These are phyloP conservation scores for Lepidium didymum DNA, from an alignment of 345 rosid species.

Conservation along the genomic window DNA sequence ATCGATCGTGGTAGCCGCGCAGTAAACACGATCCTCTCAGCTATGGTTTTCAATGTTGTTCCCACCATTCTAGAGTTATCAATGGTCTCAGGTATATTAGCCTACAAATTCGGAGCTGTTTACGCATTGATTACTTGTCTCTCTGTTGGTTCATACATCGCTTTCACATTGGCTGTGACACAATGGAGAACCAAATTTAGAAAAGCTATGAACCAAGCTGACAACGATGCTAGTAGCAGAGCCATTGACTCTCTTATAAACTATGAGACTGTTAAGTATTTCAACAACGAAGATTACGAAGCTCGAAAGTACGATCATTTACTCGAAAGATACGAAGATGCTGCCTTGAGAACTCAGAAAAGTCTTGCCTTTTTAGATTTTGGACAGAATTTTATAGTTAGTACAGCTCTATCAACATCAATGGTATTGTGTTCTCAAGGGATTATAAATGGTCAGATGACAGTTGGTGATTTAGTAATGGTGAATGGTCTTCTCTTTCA, in stretches of 20 bases:
- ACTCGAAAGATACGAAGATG: constrained; percentile 70
- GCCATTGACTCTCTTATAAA: constrained; percentile 86
- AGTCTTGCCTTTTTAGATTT: constrained; percentile 88
- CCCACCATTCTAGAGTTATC: constrained; percentile 89
- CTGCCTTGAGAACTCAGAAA: constrained; percentile 68
- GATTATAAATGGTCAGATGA: constrained; percentile 76
- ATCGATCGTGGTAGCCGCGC: constrained; percentile 98
- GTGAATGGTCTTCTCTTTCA: constrained; percentile 98
- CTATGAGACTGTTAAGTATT: constrained; percentile 95
- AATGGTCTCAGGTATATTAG: constrained; percentile 85
- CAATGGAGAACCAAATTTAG: constrained; percentile 90
- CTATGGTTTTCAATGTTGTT: constrained; percentile 88
- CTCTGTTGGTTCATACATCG: constrained; percentile 70
- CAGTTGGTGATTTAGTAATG: constrained; percentile 97
- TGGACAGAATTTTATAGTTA: constrained; percentile 84
- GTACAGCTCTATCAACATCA: constrained; percentile 72
- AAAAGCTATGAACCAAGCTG: constrained; percentile 87
- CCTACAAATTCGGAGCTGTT: constrained; percentile 84
- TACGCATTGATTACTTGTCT: constrained; percentile 78
- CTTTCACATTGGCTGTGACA: constrained; percentile 76
- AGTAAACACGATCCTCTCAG: constrained; percentile 74
- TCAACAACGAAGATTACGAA: constrained; percentile 75
- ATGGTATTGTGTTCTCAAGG: constrained; percentile 90
- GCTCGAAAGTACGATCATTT: constrained; percentile 65
- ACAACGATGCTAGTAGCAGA: constrained; percentile 80